Evolutionary conservation across 768 basidiomycete genomes (phyloP), one percentile per base, ranked within the genome.

Genomic region (Obba rivulosa): DNA sequence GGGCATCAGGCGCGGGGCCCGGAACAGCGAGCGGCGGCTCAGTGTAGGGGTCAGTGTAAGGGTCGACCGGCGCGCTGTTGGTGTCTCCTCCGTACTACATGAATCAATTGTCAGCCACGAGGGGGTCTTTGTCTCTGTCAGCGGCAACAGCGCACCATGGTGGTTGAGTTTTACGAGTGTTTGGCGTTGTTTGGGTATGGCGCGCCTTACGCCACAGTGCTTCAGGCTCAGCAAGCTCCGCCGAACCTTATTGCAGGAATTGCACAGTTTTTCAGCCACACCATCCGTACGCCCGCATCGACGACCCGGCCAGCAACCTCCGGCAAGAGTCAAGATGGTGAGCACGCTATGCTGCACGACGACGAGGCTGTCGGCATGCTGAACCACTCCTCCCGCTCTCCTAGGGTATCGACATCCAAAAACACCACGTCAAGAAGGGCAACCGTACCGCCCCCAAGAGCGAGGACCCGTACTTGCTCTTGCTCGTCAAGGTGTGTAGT

Each of bases 391-490:
- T 42, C 37, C 21, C 18, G 43, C 7, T 43, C 49, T 40, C 34
- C 13, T 66, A 91, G 93, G 93, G 92, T 85, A 95, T 96, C 73
- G 93, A 96, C 75, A 81, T 97, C 73, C 78, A 79, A 69, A 75
- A 78, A 71, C 95, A 98, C 80, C 95, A 99, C 84, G 94, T 96
- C 84, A 95, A 89, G 85, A 97, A 96, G 81, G 83, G 93, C 60
- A 75, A 81, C 65, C 85, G 96, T 56, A 87, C 88, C 59, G 91
- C 91, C 55, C 96, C 96, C 69, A 91, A 90, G 79, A 95, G 92
- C 70, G 92, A 97, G 87, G 96, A 99, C 73, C 95, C 95, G 16
- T 98, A 99, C 77, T 82, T 99, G 62, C 84, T 96, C 62, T 81
- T 98, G 63, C 85, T 99, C 54, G 96, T 98, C 73, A 98, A 97